Conservation (phyloP, 164 flowering plant species). For the Vitis vinifera region ASM3070453v1 NC_081808.1:23620501-23621000, state of each 20-base stretch:
- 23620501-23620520: slow-evolving; percentile 14
- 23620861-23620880: slow-evolving; percentile 45
- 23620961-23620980: not conserved
- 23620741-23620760: slow-evolving; percentile 25
- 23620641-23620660: slow-evolving; percentile 25
- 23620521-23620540: slow-evolving; percentile 29
- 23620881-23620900: slow-evolving; percentile 45
- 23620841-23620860: slow-evolving; percentile 23
- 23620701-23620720: not conserved
- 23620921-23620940: slow-evolving; percentile 24
- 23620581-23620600: slow-evolving; percentile 15
- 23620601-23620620: slow-evolving; percentile 15
- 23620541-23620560: slow-evolving; percentile 38
- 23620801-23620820: slow-evolving; percentile 50
- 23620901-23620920: slow-evolving; percentile 34
- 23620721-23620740: not conserved
- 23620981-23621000: slow-evolving; percentile 34
- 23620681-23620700: slow-evolving; percentile 12
- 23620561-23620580: slow-evolving; percentile 24
- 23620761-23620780: slow-evolving; percentile 38
- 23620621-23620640: slow-evolving; percentile 7
- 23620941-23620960: slow-evolving; percentile 24
- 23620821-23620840: slow-evolving; percentile 32
- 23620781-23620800: slow-evolving; percentile 40
- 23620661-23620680: slow-evolving; percentile 39